phyloP scores from a whole-genome alignment of 768 basidiomycete genomes.

The Cystofilobasidium capitatum region DNA sequence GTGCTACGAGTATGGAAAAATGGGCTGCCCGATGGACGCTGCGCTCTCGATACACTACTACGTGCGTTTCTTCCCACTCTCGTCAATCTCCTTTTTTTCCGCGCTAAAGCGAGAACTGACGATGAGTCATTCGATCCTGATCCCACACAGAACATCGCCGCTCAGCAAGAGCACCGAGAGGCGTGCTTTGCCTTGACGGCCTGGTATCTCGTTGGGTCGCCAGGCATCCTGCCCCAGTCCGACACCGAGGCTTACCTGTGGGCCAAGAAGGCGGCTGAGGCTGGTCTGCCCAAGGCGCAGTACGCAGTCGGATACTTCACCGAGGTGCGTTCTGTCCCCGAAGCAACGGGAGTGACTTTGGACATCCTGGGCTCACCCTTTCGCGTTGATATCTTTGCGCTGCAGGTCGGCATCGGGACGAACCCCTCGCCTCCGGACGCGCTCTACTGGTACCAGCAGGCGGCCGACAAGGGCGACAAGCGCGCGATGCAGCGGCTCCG shows the following conservation, averaged over 20 bases:
- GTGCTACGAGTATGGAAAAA: conserved; percentile 98
- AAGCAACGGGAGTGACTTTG: neutral
- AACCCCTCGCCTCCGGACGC: conserved; percentile 43
- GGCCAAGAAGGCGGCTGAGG: conserved; percentile 91
- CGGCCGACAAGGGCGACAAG: conserved; percentile 86
- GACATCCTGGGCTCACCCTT: conserved; percentile 5
- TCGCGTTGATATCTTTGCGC: neutral
- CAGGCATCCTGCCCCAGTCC: conserved; percentile 92
- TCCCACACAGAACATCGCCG: conserved; percentile 73
- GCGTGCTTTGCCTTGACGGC: conserved; percentile 97
- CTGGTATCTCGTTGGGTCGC: conserved; percentile 98
- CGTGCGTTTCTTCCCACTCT: conserved; percentile 46
- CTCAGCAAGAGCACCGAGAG: conserved; percentile 91
- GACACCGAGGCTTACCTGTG: conserved; percentile 97
- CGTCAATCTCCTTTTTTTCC: neutral
- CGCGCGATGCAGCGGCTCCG: conserved; percentile 77
- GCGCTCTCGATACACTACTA: conserved; percentile 98
- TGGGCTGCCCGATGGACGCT: conserved; percentile 94
- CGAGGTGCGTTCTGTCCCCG: conserved; percentile 46
- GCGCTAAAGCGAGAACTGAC: neutral
- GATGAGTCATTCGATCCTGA: neutral
- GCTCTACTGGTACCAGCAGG: conserved; percentile 71
- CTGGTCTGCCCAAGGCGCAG: conserved; percentile 86
- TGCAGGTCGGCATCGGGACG: conserved; percentile 54
- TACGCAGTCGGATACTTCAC: conserved; percentile 97